Base-by-base conservation (phyloP, 2,329 filamentous ascomycete genomes). In the Graphium sp. region DNA sequence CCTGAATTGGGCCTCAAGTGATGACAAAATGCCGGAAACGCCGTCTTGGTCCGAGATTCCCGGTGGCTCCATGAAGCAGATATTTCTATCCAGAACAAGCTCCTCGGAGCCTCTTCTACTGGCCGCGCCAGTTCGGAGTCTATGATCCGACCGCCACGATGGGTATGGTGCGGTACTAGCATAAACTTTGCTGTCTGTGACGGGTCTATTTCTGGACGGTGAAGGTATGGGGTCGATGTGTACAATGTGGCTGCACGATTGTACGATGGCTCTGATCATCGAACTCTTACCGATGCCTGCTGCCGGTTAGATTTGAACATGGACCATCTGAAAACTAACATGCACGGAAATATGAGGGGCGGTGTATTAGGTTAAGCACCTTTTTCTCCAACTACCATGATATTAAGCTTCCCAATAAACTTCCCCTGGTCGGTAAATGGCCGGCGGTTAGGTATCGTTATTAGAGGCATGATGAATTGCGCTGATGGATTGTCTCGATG, bases 391-490 rank as follows among this genome's bases (percentile, higher is more conserved):
- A 83, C 78, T 31, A 95, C 61, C 37, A 95, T 60, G n/a, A 95
- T 59, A 55, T 92, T 95, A 31, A 95, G 60, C 41, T 82, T 75
- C 2, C 87, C 87, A 47, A 95, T 67, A 19, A 65, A 66, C 53
- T 78, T 87, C 11, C 89, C 89, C 26, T 68, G 67, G n/a, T 79
- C 72, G 0, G 89, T 94, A 48, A 95, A 95, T 0, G 85, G 85
- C 29, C 84, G 67, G 28, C 89, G 73, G 35, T 72, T 79, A 4
- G 89, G 87, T 69, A 98, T 89, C 35, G 71, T 74, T 42, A 98
- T 76, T 44, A 84, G 93, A 5, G 89, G 89, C 89, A 98, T 98
- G 34, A 98, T 81, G n/a, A 98, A 65, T 49, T 95, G 77, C 22
- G 59, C 62, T 35, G 41, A 35, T 25, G 4, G 36, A 40, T 29